Percentiles rank a stretch among this genome's conserved stretches.
Evolutionary conservation across 306 rosid species (phyloP).

Genomic region (Psophocarpus tetragonolobus): DNA sequence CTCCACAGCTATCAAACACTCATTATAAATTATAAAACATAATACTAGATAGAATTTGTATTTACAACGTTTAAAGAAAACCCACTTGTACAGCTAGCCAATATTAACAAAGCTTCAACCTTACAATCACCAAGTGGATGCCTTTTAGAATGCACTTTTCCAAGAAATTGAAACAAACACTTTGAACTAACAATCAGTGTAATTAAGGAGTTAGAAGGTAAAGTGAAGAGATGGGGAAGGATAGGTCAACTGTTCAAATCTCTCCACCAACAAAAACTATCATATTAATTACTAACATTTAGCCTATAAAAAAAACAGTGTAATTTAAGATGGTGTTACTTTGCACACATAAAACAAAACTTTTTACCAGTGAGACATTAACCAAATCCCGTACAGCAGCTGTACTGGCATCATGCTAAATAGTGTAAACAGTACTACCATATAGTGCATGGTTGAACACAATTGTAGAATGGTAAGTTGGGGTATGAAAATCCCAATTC

Average conservation of each 20-base stretch:
- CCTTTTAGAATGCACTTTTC: background rate
- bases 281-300: no score
- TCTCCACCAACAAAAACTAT: no score
- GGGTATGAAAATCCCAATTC: background rate
- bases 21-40: background rate
- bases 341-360: slow-evolving; percentile 6
- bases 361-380: background rate
- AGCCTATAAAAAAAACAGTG: no score
- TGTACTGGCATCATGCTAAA: background rate
- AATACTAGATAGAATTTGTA: background rate
- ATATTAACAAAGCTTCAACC: background rate
- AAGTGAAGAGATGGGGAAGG: no score
- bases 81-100: background rate
- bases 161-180: slow-evolving; percentile 6
- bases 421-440: background rate
- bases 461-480: background rate
- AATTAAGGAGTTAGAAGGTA: no score
- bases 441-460: background rate
- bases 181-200: background rate
- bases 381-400: background rate
- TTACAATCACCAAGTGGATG: background rate
- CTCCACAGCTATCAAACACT: background rate
- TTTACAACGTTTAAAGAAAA: slow-evolving; percentile 9
- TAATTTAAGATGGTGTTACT: background rate
- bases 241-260: no score